A percentile compares a stretch with the other conserved stretches of the same genome.
phyloP scores from a whole-genome alignment of 2,329 filamentous ascomycete genomes.

The Penicillium sp. region DNA sequence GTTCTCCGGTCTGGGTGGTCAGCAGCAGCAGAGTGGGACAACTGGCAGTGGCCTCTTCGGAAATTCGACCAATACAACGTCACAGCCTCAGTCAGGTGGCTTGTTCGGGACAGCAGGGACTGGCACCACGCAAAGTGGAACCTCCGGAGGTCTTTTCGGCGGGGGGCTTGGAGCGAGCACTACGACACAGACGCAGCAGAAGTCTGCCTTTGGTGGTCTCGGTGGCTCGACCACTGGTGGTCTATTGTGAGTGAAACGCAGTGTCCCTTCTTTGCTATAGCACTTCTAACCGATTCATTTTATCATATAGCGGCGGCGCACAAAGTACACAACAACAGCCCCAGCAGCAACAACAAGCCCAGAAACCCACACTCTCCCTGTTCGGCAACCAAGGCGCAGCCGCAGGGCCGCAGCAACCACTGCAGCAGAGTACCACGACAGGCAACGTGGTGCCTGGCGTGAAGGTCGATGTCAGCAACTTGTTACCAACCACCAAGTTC shows the following conservation, averaged over 20 bases:
- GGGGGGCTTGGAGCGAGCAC: conserved; percentile 19
- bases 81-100: conserved; percentile 28
- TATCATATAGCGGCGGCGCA: conserved; percentile 19
- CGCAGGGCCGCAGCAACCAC: conserved; percentile 25
- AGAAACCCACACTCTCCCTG: conserved; percentile 43
- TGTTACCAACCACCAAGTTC: conserved; percentile 85
- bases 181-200: conserved; percentile 32
- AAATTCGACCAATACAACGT: conserved; percentile 22
- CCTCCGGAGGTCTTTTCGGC: conserved; percentile 15
- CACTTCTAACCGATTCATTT: background rate
- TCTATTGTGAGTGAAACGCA: conserved; percentile 32
- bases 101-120: background rate
- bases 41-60: conserved; percentile 32
- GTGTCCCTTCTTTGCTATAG: background rate
- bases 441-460: conserved; percentile 59
- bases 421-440: conserved; percentile 32
- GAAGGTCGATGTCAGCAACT: conserved; percentile 70
- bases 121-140: conserved; percentile 5
- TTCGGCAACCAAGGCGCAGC: conserved; percentile 35
- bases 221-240: conserved; percentile 27
- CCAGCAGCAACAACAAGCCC: conserved; percentile 40
- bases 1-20: conserved; percentile 24
- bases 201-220: conserved; percentile 34
- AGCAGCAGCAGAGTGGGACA: conserved; percentile 24
- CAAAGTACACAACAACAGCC: conserved; percentile 28